Base-by-base conservation (phyloP, 139 green algal genomes). In the Tetratostichococcus sp. region DNA sequence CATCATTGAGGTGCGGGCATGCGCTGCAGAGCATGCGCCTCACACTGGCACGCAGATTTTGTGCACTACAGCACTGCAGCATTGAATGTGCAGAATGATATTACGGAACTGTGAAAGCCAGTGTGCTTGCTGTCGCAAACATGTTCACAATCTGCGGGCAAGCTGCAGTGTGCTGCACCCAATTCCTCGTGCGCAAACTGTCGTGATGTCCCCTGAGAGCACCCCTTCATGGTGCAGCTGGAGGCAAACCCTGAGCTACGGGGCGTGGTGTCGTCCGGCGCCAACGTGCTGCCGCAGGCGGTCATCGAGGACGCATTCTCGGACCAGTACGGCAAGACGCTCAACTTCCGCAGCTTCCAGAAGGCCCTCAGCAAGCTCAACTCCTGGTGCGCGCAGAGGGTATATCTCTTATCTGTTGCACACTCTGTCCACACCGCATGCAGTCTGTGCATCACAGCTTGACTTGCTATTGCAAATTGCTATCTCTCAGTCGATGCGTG, bases 281-380 rank as follows among this genome's bases (percentile, higher is more conserved):
- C 86, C 67, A 89, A 93, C 69, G 71, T 84, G 71, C 87, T 98
- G 78, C 95, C 95, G 0, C 79, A 86, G 39, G 57, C 23, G 11
- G 82, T 97, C 35, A 80, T 98, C 17, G 72, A 97, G 83, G 76
- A 92, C 16, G 92, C 92, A 3, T 96, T 98, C 67, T 66, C 74
- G 32, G 78, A 78, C 16, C 84, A 96, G 87, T 80, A 88, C n/a
- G 93, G 94, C 67, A 79, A 83, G 66, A 88, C 88, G 14, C 86
- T 97, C 35, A 95, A 96, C 82, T 94, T 88, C 69, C 84, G 87
- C 59, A 42, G 30, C n/a, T 86, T 96, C 22, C 76, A 79, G 69
- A 39, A 42, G 2, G 91, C 87, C 3, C 71, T 98, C 16, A 73
- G 86, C 35, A 69, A 77, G 69, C 59, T 98, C 58, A 92, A 97